phyloP scores from a whole-genome alignment of 1,284 basidiomycete genomes.

The Pseudozyma tsukubaensis region DNA sequence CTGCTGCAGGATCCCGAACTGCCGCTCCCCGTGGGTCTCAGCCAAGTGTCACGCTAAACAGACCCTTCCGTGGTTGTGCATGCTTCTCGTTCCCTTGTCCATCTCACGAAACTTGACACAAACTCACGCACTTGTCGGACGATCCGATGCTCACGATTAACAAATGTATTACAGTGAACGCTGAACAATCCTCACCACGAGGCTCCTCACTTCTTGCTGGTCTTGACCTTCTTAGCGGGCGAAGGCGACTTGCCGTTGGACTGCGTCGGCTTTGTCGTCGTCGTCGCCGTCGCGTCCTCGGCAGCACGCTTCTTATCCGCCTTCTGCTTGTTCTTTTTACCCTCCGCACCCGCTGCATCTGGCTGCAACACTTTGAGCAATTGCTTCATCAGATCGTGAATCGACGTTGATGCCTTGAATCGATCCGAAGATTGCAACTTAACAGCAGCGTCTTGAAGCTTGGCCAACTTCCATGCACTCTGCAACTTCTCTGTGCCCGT shows the following conservation, averaged over 20 bases:
- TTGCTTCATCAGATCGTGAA: constrained; percentile 73
- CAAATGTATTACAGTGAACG: background rate
- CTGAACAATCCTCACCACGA: background rate
- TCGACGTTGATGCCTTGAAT: constrained; percentile 66
- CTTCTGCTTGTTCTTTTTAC: constrained; percentile 20
- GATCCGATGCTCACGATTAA: background rate
- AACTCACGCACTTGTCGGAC: background rate
- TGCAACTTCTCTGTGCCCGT: constrained; percentile 30
- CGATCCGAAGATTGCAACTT: constrained; percentile 37
- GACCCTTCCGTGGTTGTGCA: too few species aligned
- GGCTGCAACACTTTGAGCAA: constrained; percentile 67
- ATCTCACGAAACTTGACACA: background rate
- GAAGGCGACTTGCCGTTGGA: constrained; percentile 12
- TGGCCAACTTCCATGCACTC: constrained; percentile 69
- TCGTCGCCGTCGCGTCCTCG: constrained; percentile 6
- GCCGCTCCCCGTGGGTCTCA: too few species aligned
- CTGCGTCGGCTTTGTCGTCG: constrained; percentile 1
- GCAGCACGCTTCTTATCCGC: constrained; percentile 40
- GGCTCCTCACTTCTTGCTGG: constrained; percentile 19
- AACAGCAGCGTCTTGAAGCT: constrained; percentile 35
- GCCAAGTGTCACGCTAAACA: too few species aligned
- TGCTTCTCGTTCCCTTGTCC: too few species aligned
- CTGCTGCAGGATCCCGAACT: too few species aligned
- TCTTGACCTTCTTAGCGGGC: constrained; percentile 49
- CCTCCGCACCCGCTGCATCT: constrained; percentile 17